These are phyloP conservation scores for Neurospora sp. DNA, from an alignment of 495 filamentous ascomycete genomes.

Conservation along the genomic window DNA sequence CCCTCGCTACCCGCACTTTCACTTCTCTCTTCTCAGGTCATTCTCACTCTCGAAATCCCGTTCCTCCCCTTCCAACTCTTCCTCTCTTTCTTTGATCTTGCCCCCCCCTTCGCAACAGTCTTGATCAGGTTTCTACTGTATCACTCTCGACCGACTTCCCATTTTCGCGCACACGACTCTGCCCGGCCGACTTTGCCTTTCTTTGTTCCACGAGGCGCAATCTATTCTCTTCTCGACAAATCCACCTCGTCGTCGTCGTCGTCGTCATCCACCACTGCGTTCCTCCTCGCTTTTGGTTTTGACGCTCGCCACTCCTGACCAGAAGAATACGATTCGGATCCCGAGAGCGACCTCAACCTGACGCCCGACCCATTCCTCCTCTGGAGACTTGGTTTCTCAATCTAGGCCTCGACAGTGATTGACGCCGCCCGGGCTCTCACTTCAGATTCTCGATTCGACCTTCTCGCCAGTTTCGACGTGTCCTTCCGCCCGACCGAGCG, in stretches of 20 bases:
- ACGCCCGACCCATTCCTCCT: not conserved
- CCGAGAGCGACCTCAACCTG: not conserved
- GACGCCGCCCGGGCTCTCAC: not conserved
- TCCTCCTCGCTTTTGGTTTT: conserved; percentile 10
- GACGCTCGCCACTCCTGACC: conserved; percentile 11
- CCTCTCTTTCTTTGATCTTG: conserved; percentile 16
- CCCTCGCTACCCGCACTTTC: not conserved
- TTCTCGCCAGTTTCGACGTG: conserved; percentile 4
- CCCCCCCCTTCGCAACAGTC: conserved; percentile 1
- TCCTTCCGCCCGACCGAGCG: conserved; percentile 5
- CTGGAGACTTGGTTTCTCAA: not conserved
- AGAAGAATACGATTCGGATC: not conserved
- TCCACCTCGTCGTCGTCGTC: not conserved
- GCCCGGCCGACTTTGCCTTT: conserved; percentile 10
- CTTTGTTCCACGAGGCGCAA: conserved; percentile 28
- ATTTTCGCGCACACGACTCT: conserved; percentile 9
- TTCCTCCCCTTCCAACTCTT: conserved; percentile 27
- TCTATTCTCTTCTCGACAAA: not conserved
- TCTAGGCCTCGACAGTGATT: not conserved
- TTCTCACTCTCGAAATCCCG: conserved; percentile 8
- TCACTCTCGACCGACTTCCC: conserved; percentile 10
- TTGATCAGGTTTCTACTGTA: conserved; percentile 4
- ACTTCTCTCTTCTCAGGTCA: not conserved
- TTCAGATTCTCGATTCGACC: not conserved
- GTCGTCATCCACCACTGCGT: conserved; percentile 15